Base-by-base conservation (phyloP, 139 green algal species). In the Chlamydomonas applanata region DNA sequence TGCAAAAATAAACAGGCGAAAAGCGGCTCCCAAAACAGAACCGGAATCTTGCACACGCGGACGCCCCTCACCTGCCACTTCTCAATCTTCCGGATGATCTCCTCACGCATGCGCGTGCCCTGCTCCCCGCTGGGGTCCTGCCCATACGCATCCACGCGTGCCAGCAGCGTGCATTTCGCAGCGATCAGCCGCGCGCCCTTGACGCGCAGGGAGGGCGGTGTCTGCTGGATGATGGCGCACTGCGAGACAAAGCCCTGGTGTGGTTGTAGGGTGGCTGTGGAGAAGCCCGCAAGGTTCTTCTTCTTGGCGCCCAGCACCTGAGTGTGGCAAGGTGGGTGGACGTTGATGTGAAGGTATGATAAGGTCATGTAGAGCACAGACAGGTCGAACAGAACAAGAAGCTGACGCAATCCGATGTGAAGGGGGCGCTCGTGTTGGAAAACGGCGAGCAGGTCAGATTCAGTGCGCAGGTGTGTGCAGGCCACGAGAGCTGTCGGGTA, bases 21-120 rank as follows among this genome's bases (percentile, higher is more conserved):
- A n/a, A n/a, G n/a, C n/a, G n/a, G n/a, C n/a, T n/a, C n/a, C n/a
- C n/a, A n/a, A n/a, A n/a, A n/a, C n/a, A n/a, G n/a, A n/a, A n/a
- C n/a, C n/a, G n/a, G n/a, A n/a, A n/a, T n/a, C n/a, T n/a, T n/a
- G n/a, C n/a, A n/a, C n/a, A n/a, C n/a, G n/a, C n/a, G n/a, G n/a
- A n/a, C n/a, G 7, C 40, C 40, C 7, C 40, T 19, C 40, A 49
- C 40, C 40, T 49, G 95, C 94, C 92, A 98, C 87, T 99, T 99
- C 13, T 96, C 93, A n/a, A 99, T 95, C 77, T 98, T 98, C 32
- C 85, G 82, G 29, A 82, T 11, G 57, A 98, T 95, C 35, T 96
- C 92, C 3, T 92, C 91, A 33, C 79, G 73, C 87, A 92, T 92
- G 19, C 33, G 36, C 1, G 40, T 72, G 56, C 36, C 75, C 75